These are phyloP conservation scores for Sanghuangporus sanghuang DNA, from an alignment of 1,284 basidiomycete genomes.

Conservation along the genomic window DNA sequence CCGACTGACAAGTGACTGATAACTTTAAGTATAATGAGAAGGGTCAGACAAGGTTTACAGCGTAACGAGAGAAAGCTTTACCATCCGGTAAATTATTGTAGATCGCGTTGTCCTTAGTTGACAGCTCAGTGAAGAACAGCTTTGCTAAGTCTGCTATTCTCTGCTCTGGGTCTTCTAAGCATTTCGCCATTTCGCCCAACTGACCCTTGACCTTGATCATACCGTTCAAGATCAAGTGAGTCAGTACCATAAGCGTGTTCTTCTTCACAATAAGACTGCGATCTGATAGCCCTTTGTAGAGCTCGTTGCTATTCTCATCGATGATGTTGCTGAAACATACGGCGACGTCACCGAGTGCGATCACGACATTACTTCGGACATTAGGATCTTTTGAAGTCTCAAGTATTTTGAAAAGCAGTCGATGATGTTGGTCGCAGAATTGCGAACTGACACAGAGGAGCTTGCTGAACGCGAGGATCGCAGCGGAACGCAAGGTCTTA, in stretches of 20 bases:
- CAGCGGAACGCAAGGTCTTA: constrained; percentile 78
- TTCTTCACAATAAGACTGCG: constrained; percentile 91
- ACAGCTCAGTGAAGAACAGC: constrained; percentile 94
- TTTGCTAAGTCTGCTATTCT: constrained; percentile 92
- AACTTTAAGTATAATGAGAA: constrained; percentile 41
- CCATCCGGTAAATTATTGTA: constrained; percentile 97
- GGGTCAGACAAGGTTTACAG: neutral
- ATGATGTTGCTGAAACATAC: constrained; percentile 95
- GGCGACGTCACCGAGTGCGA: constrained; percentile 94
- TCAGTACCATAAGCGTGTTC: constrained; percentile 98
- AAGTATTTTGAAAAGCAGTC: constrained; percentile 88
- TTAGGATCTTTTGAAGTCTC: constrained; percentile 87
- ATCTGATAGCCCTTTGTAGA: constrained; percentile 93
- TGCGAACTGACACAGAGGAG: constrained; percentile 93
- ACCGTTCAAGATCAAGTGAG: constrained; percentile 94
- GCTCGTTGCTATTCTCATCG: constrained; percentile 93
- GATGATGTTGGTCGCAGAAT: constrained; percentile 90
- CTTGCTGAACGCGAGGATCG: constrained; percentile 89
- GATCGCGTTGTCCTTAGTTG: constrained; percentile 98
- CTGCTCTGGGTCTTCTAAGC: constrained; percentile 88
- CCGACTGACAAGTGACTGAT: constrained; percentile 93
- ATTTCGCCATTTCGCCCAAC: constrained; percentile 99
- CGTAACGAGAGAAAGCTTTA: constrained; percentile 26
- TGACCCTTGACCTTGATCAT: constrained; percentile 99
- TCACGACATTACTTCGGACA: constrained; percentile 93